A percentile compares a stretch with the other conserved stretches of the same genome.
Evolutionary conservation across 495 filamentous ascomycete species (phyloP).

Genomic region (Neurospora pannonica): DNA sequence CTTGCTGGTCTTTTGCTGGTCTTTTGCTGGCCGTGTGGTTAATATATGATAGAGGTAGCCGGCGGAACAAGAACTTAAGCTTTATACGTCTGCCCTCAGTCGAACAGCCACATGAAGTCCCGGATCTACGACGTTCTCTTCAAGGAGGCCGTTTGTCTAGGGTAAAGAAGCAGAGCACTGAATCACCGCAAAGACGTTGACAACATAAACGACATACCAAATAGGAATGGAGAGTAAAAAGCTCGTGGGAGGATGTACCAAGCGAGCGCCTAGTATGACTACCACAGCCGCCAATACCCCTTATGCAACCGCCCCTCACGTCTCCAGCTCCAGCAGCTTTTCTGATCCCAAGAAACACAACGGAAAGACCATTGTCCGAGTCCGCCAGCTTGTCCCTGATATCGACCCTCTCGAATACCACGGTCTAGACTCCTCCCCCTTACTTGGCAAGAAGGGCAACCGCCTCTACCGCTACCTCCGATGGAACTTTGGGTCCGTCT

Average conservation of each 20-base stretch:
- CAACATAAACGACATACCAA: background rate
- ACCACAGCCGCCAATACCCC: background rate
- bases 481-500: conserved; percentile 28
- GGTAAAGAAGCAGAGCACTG: background rate
- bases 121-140: background rate
- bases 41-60: background rate
- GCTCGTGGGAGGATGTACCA: too few species aligned
- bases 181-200: background rate
- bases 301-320: background rate
- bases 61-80: background rate
- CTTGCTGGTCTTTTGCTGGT: background rate
- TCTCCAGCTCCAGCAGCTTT: background rate
- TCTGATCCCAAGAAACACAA: background rate
- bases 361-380: background rate
- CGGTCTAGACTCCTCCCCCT: conserved; percentile 7
- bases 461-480: conserved; percentile 22
- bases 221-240: too few species aligned
- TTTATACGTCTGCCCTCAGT: background rate
- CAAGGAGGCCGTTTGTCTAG: background rate
- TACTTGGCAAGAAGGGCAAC: conserved; percentile 20
- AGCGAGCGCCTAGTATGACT: too few species aligned
- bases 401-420: conserved; percentile 6
- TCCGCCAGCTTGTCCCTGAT: conserved; percentile 1
- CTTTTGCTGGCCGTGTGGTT: background rate
- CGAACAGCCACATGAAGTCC: background rate